Conservation (phyloP, 306 rosid genomes). For the Sechiopsis laciniata region DNA sequence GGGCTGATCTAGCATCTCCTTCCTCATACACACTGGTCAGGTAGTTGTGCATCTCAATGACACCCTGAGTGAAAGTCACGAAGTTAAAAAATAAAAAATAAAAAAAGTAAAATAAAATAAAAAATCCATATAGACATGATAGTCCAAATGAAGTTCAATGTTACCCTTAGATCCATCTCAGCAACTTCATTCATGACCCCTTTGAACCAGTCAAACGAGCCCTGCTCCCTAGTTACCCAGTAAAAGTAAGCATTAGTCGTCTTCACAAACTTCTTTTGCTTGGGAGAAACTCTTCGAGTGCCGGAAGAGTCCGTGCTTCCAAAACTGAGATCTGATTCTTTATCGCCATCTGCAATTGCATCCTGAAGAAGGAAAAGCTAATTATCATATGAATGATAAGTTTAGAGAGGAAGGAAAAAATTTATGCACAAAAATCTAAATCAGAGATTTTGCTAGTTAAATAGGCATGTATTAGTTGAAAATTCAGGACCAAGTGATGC, state of each 20-base stretch:
- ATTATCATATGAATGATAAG: constrained; percentile 10
- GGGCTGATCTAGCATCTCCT: constrained; percentile 98
- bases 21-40: constrained; percentile 97
- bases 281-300: constrained; percentile 48
- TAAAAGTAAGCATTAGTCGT: constrained; percentile 94
- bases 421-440: background rate
- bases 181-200: constrained; percentile 99
- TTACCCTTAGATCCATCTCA: constrained; percentile 88
- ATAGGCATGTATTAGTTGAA: constrained; percentile 1
- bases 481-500: background rate
- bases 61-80: constrained; percentile 60
- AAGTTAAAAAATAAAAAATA: too few species aligned
- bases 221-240: constrained; percentile 99
- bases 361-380: constrained; percentile 47
- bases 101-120: too few species aligned
- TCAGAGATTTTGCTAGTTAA: background rate
- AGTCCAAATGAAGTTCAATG: background rate
- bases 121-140: background rate
- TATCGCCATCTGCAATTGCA: constrained; percentile 54
- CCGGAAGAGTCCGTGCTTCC: constrained; percentile 62
- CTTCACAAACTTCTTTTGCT: constrained; percentile 60
- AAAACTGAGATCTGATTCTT: constrained; percentile 56
- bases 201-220: constrained; percentile 99
- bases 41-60: constrained; percentile 99
- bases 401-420: constrained; percentile 1